A percentile compares a stretch with the other conserved stretches of the same genome.
phyloP scores from a whole-genome alignment of 75 land plant genomes.

The Ceratopteris richardii region DNA sequence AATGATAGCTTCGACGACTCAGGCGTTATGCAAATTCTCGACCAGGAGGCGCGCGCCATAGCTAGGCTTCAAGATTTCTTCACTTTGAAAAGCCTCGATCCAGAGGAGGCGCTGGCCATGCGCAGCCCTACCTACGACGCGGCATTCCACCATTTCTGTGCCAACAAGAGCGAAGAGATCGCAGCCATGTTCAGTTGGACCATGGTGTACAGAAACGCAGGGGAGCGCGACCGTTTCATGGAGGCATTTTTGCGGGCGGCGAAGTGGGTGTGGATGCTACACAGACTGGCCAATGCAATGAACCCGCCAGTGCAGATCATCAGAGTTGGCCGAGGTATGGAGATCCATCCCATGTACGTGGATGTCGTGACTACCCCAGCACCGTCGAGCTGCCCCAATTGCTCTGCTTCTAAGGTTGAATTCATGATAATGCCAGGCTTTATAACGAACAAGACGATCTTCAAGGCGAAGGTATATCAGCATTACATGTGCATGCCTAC shows the following conservation, averaged over 20 bases:
- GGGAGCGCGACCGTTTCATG: slow-evolving; percentile 19
- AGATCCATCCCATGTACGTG: slow-evolving; percentile 15
- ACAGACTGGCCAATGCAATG: slow-evolving; percentile 25
- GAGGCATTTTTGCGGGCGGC: slow-evolving; percentile 30
- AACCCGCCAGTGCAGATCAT: slow-evolving; percentile 12
- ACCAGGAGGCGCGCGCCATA: slow-evolving; percentile 13
- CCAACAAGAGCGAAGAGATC: slow-evolving; percentile 19
- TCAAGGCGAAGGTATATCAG: slow-evolving; percentile 31
- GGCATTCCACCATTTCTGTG: slow-evolving; percentile 17
- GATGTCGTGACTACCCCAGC: slow-evolving; percentile 7
- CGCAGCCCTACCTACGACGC: slow-evolving; percentile 15
- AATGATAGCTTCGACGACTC: slow-evolving; percentile 34
- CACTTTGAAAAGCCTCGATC: slow-evolving; percentile 14
- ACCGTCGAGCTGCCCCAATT: slow-evolving; percentile 9
- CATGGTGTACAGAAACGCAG: slow-evolving; percentile 14
- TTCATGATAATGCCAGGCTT: slow-evolving; percentile 33
- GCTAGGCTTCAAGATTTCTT: slow-evolving; percentile 17
- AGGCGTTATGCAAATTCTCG: slow-evolving; percentile 23
- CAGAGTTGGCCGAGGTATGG: slow-evolving; percentile 29
- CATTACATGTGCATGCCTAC: slow-evolving; percentile 15
- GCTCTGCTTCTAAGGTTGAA: slow-evolving; percentile 17
- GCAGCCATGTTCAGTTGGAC: background rate
- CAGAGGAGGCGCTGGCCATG: slow-evolving; percentile 15
- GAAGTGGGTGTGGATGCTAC: slow-evolving; percentile 29
- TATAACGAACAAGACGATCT: slow-evolving; percentile 20